Evolutionary conservation across 345 rosid species (phyloP).

Genomic region (Salix caprea): DNA sequence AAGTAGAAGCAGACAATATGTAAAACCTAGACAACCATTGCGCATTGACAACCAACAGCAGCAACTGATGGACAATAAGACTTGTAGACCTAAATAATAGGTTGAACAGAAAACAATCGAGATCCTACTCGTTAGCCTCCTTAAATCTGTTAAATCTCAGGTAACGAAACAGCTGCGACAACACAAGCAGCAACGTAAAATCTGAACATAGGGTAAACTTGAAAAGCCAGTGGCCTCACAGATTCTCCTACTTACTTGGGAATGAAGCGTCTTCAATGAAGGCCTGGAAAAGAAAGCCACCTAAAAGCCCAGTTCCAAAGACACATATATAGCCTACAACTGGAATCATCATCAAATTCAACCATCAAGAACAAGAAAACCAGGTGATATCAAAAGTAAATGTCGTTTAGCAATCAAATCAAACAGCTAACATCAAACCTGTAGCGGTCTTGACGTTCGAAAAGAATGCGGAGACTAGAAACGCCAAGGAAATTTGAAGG

Average conservation of each 20-base stretch:
- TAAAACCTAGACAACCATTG: neutral
- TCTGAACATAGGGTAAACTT: neutral
- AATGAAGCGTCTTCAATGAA: conserved; percentile 60
- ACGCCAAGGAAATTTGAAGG: conserved; percentile 77
- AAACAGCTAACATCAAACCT: conserved; percentile 43
- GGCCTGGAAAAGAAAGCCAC: conserved; percentile 62
- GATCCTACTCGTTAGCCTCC: neutral
- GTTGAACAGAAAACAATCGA: neutral
- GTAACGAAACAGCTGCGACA: neutral
- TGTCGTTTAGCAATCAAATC: neutral
- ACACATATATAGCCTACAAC: conserved; percentile 62
- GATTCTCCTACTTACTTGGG: conserved; percentile 56
- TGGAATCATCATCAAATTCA: conserved; percentile 27
- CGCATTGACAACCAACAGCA: neutral
- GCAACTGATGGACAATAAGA: neutral
- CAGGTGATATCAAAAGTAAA: neutral
- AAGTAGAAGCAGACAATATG: neutral
- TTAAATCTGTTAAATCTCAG: neutral
- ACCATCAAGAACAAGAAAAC: conserved; percentile 5
- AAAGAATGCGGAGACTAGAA: conserved; percentile 62
- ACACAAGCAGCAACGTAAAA: neutral
- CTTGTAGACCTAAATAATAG: neutral
- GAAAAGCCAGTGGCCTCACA: neutral
- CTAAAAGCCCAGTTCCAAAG: conserved; percentile 83
- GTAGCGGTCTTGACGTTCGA: conserved; percentile 76